Percentiles rank a stretch among this genome's conserved stretches.
Evolutionary conservation across 2,329 filamentous ascomycete species (phyloP).

Genomic region (Chrysoporthe puriensis): DNA sequence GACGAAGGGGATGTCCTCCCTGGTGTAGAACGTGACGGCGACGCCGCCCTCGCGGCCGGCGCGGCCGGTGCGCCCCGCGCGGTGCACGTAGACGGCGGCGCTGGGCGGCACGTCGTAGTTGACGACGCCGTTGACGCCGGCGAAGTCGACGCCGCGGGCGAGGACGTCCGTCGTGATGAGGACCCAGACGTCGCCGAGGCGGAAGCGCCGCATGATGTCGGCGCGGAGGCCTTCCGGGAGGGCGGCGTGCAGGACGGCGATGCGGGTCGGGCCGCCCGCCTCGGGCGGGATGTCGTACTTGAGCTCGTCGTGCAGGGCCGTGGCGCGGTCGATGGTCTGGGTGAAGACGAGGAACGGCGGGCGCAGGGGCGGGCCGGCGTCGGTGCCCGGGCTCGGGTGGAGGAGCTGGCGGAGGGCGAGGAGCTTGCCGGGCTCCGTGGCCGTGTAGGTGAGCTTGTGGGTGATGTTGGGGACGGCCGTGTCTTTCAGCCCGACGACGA

Average conservation of each 20-base stretch:
- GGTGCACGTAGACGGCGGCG: conserved; percentile 88
- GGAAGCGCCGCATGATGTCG: conserved; percentile 85
- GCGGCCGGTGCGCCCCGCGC: conserved; percentile 86
- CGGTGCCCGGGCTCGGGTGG: conserved; percentile 66
- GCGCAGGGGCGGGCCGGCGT: conserved; percentile 65
- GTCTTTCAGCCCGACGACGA: conserved; percentile 96
- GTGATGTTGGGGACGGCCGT: conserved; percentile 90
- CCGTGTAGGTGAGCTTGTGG: conserved; percentile 88
- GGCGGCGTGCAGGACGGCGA: conserved; percentile 88
- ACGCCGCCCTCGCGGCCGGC: conserved; percentile 87
- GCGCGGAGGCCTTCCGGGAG: conserved; percentile 77
- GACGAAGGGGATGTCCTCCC: conserved; percentile 87
- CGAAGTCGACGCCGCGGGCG: conserved; percentile 90
- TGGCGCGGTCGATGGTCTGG: conserved; percentile 89
- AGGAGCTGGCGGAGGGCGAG: conserved; percentile 88
- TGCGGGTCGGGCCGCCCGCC: conserved; percentile 80
- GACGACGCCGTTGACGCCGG: conserved; percentile 91
- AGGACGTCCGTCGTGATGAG: conserved; percentile 95
- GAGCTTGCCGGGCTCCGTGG: conserved; percentile 91
- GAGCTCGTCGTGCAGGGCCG: conserved; percentile 85
- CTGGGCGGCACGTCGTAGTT: conserved; percentile 98
- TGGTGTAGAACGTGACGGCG: conserved; percentile 92
- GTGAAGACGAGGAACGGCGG: conserved; percentile 96
- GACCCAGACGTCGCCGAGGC: conserved; percentile 92
- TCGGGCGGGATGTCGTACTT: conserved; percentile 91